A percentile compares a stretch with the other conserved stretches of the same genome.
phyloP scores from a whole-genome alignment of 139 green algal genomes.

The Chlamydomonas sp. region DNA sequence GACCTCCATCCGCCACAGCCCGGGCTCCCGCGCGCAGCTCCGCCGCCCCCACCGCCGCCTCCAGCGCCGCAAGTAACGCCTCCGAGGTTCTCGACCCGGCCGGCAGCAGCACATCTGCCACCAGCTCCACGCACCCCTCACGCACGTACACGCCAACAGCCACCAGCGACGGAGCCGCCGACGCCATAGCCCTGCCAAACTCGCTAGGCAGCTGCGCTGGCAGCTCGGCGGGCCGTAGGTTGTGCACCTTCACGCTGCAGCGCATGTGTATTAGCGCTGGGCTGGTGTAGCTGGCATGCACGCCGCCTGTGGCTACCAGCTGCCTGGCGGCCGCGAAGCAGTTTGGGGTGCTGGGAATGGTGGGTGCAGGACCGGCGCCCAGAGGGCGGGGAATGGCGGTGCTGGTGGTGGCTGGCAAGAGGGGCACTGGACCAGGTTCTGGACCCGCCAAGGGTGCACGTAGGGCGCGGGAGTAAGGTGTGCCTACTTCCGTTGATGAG shows the following conservation, averaged over 20 bases:
- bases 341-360: background rate
- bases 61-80: background rate
- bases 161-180: background rate
- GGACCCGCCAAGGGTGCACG: no score
- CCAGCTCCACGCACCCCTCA: conserved; percentile 26
- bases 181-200: background rate
- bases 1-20: no score
- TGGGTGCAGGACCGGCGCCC: background rate
- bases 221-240: conserved; percentile 3
- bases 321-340: background rate
- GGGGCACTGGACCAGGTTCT: no score
- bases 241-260: conserved; percentile 9
- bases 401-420: background rate
- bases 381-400: background rate
- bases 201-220: background rate
- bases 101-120: conserved; percentile 28
- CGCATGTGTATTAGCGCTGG: background rate
- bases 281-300: background rate
- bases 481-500: no score
- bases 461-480: no score
- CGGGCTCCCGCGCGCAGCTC: no score
- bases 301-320: background rate
- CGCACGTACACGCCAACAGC: conserved; percentile 38
- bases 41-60: background rate
- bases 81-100: background rate